These are phyloP conservation scores for Claviceps sp. DNA, from an alignment of 2,329 filamentous ascomycete genomes.

Conservation along the genomic window DNA sequence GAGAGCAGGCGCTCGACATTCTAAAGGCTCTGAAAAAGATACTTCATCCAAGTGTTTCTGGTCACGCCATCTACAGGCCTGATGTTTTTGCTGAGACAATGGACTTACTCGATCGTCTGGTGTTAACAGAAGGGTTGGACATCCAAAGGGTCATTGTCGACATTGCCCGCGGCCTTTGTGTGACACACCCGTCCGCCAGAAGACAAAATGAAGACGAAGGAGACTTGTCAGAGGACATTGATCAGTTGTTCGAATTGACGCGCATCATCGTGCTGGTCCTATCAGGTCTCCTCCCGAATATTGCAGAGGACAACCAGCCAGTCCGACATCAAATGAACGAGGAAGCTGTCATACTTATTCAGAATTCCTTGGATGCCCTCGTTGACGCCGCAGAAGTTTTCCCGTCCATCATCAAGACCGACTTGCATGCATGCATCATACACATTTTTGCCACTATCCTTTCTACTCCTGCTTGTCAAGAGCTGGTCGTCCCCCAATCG, in stretches of 20 bases:
- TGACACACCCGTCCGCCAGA: constrained; percentile 81
- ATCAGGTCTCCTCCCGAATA: constrained; percentile 72
- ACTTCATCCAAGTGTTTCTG: constrained; percentile 81
- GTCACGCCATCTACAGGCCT: constrained; percentile 91
- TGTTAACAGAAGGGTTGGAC: constrained; percentile 77
- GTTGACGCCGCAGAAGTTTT: constrained; percentile 94
- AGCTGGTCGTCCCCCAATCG: constrained; percentile 76
- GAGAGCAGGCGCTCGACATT: constrained; percentile 76
- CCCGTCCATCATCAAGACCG: constrained; percentile 89
- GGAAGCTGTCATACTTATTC: constrained; percentile 70
- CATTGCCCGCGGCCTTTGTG: constrained; percentile 78
- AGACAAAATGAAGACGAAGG: constrained; percentile 43
- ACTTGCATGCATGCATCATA: constrained; percentile 89
- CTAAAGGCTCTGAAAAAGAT: constrained; percentile 90
- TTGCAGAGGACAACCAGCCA: constrained; percentile 51
- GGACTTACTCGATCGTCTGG: constrained; percentile 84
- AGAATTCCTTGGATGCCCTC: constrained; percentile 69
- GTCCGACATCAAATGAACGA: constrained; percentile 72
- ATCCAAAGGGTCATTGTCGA: constrained; percentile 90
- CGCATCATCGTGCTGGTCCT: constrained; percentile 91
- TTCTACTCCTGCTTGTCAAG: constrained; percentile 70
- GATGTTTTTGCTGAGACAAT: constrained; percentile 95
- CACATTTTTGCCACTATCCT: constrained; percentile 94
- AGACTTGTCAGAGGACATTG: constrained; percentile 88
- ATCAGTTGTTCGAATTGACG: constrained; percentile 93